Conservation (phyloP, 192 early-diverging fungal species). For the Podila verticillata region DNA sequence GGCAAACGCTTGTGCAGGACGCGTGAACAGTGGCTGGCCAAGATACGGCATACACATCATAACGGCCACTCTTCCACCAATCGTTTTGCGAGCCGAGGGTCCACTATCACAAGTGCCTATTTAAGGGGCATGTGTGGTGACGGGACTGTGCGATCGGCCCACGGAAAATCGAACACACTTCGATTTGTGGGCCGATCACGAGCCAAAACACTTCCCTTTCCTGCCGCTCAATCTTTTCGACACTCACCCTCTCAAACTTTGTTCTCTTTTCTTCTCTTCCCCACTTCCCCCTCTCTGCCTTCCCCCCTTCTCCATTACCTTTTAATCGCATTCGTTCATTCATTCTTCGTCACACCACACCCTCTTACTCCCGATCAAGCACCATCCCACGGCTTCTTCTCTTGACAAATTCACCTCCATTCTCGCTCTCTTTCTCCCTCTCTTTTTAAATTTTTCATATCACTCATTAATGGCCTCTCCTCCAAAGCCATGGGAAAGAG, state of each 20-base stretch:
- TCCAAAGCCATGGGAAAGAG: constrained; percentile 82
- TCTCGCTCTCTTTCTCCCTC: constrained; percentile 1
- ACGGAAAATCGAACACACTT: neutral
- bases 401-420: neutral
- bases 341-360: too few species aligned
- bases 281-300: neutral
- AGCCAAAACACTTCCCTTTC: neutral
- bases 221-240: neutral
- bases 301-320: neutral
- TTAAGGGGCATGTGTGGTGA: neutral
- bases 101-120: too few species aligned
- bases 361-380: neutral
- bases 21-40: too few species aligned
- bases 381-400: neutral
- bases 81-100: too few species aligned
- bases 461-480: constrained; percentile 61
- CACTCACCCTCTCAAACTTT: neutral
- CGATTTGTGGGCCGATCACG: neutral
- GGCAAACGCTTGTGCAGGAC: too few species aligned
- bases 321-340: neutral
- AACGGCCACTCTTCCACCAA: too few species aligned
- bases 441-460: neutral
- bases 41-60: too few species aligned
- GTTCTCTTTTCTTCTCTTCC: neutral
- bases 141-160: too few species aligned